These are phyloP conservation scores for Cytospora chrysosperma DNA, from an alignment of 2,329 filamentous ascomycete genomes.

Conservation along the genomic window DNA sequence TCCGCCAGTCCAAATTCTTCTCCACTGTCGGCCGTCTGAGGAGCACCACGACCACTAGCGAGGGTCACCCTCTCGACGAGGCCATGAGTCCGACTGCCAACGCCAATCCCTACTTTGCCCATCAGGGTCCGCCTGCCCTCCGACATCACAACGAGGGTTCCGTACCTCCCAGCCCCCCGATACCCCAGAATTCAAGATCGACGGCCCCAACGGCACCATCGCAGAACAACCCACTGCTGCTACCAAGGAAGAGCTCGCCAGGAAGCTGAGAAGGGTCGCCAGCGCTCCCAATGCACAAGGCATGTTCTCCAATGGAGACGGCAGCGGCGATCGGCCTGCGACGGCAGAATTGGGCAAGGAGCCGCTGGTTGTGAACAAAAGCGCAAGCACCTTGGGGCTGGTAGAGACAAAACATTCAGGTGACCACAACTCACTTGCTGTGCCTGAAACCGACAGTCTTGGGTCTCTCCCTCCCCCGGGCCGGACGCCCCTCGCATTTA, in stretches of 20 bases:
- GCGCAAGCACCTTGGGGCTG: slow-evolving; percentile 46
- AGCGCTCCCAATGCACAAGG: slow-evolving; percentile 97
- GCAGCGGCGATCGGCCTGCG: slow-evolving; percentile 66
- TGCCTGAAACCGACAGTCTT: slow-evolving; percentile 51
- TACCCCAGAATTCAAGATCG: slow-evolving; percentile 75
- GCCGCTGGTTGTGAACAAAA: slow-evolving; percentile 62
- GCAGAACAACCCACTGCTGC: slow-evolving; percentile 70
- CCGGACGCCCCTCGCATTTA: slow-evolving; percentile 72
- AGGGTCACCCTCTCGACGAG: slow-evolving; percentile 88
- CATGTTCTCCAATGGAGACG: slow-evolving; percentile 66
- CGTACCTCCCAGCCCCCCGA: slow-evolving; percentile 91
- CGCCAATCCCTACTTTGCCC: slow-evolving; percentile 95
- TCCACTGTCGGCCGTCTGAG: slow-evolving; percentile 83
- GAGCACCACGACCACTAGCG: slow-evolving; percentile 87
- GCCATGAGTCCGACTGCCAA: slow-evolving; percentile 86
- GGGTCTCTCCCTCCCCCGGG: slow-evolving; percentile 66
- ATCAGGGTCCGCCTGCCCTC: slow-evolving; percentile 89
- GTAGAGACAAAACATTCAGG: slow-evolving; percentile 45
- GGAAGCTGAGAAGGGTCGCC: slow-evolving; percentile 89
- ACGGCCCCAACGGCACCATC: slow-evolving; percentile 63
- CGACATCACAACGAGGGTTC: slow-evolving; percentile 94
- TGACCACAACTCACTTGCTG: slow-evolving; percentile 39
- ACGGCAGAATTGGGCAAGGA: slow-evolving; percentile 88
- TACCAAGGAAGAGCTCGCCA: slow-evolving; percentile 89
- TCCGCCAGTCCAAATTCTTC: slow-evolving; percentile 86